Conservation (phyloP, 352 stramenopile genomes). For the Globisporangium alternatum region DNA sequence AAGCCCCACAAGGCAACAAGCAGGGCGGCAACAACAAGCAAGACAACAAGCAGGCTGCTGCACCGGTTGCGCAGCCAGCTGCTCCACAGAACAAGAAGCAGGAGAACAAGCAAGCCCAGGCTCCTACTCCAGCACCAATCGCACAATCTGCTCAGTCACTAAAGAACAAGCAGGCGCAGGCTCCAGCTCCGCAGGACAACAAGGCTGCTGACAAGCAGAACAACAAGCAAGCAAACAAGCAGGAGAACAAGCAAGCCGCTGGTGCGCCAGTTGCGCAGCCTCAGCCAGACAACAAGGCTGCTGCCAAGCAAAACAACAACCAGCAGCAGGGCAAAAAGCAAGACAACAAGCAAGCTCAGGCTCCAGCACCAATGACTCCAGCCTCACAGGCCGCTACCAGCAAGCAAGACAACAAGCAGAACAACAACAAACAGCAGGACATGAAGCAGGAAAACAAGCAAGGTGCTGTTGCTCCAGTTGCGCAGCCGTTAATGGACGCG, state of each 20-base stretch:
- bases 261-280: no score
- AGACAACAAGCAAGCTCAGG: not conserved
- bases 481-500: not conserved
- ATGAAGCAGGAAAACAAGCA: slow-evolving; percentile 4
- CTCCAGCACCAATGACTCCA: not conserved
- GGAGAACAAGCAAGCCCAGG: not conserved
- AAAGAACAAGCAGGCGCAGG: no score
- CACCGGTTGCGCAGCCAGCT: not conserved
- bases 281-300: no score
- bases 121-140: not conserved
- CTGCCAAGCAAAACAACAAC: not conserved
- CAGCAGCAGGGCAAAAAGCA: slow-evolving; percentile 11
- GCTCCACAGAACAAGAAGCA: no score
- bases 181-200: no score
- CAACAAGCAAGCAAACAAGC: no score
- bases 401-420: no score
- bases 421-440: not conserved
- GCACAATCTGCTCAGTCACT: not conserved
- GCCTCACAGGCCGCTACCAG: not conserved
- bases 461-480: not conserved
- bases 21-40: slow-evolving; percentile 7
- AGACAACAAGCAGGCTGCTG: slow-evolving; percentile 6
- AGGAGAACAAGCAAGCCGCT: no score
- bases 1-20: slow-evolving; percentile 2
- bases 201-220: no score